Evolutionary conservation across 495 filamentous ascomycete genomes (phyloP), one percentile per base, ranked within the genome.

Genomic region (Penicillium robsamsonii): DNA sequence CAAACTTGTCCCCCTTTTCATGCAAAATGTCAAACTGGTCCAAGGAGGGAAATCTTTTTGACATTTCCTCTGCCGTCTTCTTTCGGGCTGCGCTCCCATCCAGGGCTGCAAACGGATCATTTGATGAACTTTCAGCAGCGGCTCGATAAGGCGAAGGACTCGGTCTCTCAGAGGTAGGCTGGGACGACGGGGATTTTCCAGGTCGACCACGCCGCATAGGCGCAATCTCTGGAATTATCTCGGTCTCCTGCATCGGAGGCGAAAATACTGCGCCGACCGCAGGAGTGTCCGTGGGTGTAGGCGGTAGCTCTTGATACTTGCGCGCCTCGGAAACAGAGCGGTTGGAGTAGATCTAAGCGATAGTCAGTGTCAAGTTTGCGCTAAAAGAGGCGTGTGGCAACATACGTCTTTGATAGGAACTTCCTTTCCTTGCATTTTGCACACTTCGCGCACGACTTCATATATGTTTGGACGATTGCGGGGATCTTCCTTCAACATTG

Each of bases 191-290:
- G n/a, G 76, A 65, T 35, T 82, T 86, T 5, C 84, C 80, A 8
- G 92, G 89, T 51, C 94, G 83, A 8, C 94, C 94, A 68, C 94
- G 83, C 43, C 95, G 81, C 94, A 97, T 97, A 7, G 94, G 94
- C 54, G 87, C 87, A 58, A 98, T 91, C 55, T 97, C 92, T 6
- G 95, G 95, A 56, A 97, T 85, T 8, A 80, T 73, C 56, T 87
- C 82, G 35, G 86, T 83, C 61, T 88, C 81, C 58, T 88, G 83
- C 37, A 80, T 66, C 13, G 85, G 79, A 47, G 83, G 77, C 37
- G 88, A 85, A 56, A 87, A 87, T 18, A 83, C 82, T 18, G 91
- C 84, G 1, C 90, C 91, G 9, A 88, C 78, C 13, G 84, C 81
- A 6, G 87, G 84, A 13, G 86, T 62, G 61, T 82, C 61, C 55